Evolutionary conservation across 1,284 basidiomycete species (phyloP).

Genomic region (Apiotrichum veenhuisii): DNA sequence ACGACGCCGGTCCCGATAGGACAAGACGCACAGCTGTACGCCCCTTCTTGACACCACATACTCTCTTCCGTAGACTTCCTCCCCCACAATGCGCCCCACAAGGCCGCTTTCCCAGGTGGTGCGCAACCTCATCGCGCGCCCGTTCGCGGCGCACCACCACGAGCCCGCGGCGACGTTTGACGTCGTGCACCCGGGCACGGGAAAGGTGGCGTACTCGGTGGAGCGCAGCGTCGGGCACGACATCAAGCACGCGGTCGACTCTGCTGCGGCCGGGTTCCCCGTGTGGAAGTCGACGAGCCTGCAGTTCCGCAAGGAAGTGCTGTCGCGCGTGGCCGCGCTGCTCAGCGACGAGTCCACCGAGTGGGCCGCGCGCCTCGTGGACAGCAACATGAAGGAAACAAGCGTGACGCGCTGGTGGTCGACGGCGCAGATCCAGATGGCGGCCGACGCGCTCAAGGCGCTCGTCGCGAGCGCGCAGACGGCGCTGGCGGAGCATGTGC

Average conservation of each 20-base stretch:
- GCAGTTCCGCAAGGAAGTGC: conserved; percentile 9
- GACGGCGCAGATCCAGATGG: conserved; percentile 10
- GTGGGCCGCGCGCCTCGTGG: conserved; percentile 15
- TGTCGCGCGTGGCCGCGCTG: conserved; percentile 11
- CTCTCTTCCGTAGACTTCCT: too few species aligned
- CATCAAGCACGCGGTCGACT: conserved; percentile 9
- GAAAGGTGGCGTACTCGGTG: conserved; percentile 8
- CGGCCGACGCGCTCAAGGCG: conserved; percentile 1
- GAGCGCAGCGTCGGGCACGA: conserved; percentile 9
- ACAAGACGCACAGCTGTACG: too few species aligned
- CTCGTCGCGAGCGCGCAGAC: conserved; percentile 11
- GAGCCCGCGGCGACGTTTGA: conserved; percentile 2
- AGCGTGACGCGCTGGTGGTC: conserved; percentile 16
- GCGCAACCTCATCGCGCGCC: neutral
- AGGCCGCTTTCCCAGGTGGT: neutral
- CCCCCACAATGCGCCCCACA: neutral
- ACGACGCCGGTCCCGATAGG: too few species aligned
- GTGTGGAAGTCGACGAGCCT: conserved; percentile 14
- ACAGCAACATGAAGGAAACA: conserved; percentile 20
- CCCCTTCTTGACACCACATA: too few species aligned
- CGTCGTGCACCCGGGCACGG: conserved; percentile 19
- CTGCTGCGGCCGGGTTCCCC: conserved; percentile 2
- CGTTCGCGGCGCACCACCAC: neutral
- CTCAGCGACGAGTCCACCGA: conserved; percentile 12
- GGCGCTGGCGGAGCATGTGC: conserved; percentile 14